These are phyloP conservation scores for Apiotrichum brassicae DNA, from an alignment of 1,284 basidiomycete species.

Conservation along the genomic window DNA sequence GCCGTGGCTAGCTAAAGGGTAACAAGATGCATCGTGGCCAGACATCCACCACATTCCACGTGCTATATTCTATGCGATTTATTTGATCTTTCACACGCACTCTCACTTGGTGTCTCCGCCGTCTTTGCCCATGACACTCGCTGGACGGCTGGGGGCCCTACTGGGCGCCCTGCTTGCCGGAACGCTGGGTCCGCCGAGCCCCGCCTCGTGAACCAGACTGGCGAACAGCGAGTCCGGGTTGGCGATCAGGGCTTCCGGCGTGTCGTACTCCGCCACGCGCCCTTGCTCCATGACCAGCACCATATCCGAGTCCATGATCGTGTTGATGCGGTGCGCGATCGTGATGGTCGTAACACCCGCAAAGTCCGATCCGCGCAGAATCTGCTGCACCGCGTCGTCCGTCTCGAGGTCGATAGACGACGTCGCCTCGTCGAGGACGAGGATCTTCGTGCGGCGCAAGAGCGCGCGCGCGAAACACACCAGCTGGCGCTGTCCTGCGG, in stretches of 20 bases:
- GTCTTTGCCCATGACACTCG: no score
- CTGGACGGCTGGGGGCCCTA: background rate
- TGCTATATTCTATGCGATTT: no score
- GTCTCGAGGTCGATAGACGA: constrained; percentile 74
- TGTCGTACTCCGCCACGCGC: constrained; percentile 65
- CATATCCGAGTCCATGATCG: constrained; percentile 78
- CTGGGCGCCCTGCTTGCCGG: background rate
- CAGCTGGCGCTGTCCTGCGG: constrained; percentile 76
- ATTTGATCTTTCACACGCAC: no score
- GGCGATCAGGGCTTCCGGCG: constrained; percentile 58
- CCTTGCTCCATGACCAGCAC: constrained; percentile 80
- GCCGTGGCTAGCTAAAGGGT: no score
- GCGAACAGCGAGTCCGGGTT: constrained; percentile 28
- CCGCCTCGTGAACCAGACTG: constrained; percentile 25
- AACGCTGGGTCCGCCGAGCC: constrained; percentile 10
- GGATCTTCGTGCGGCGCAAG: constrained; percentile 71
- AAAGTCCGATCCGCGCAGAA: constrained; percentile 47
- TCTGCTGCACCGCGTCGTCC: constrained; percentile 57
- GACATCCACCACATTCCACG: no score
- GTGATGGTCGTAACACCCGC: constrained; percentile 68
- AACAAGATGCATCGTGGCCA: no score
- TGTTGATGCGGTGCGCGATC: constrained; percentile 76
- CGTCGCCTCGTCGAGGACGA: constrained; percentile 73
- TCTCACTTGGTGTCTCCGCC: no score
- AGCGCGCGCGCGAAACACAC: constrained; percentile 75